Evolutionary conservation across 768 basidiomycete genomes (phyloP).

Genomic region (Auricularia sp.): DNA sequence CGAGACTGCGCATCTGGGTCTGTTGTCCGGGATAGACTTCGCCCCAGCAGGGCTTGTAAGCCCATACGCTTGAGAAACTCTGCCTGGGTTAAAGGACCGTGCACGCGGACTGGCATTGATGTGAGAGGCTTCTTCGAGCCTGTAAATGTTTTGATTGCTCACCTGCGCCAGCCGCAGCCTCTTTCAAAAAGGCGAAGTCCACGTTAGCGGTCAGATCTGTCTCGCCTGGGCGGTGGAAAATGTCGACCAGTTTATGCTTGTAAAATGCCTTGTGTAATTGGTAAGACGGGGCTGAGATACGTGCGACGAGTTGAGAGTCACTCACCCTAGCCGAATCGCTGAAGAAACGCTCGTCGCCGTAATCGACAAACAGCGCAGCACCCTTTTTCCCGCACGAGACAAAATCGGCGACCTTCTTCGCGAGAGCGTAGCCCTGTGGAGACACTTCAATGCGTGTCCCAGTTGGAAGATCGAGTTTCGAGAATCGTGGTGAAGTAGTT

Average conservation of each 20-base stretch:
- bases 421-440: constrained; percentile 55
- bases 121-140: neutral
- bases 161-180: constrained; percentile 64
- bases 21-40: constrained; percentile 45
- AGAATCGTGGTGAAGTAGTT: constrained; percentile 57
- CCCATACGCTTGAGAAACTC: constrained; percentile 76
- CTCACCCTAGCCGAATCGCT: constrained; percentile 70
- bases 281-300: too few relatives aligned
- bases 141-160: constrained; percentile 13
- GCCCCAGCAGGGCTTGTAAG: constrained; percentile 47
- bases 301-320: neutral
- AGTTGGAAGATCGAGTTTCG: constrained; percentile 37
- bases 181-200: constrained; percentile 81
- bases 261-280: constrained; percentile 64
- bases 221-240: constrained; percentile 76
- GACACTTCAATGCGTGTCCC: constrained; percentile 79
- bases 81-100: constrained; percentile 68
- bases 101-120: constrained; percentile 13
- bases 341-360: constrained; percentile 64
- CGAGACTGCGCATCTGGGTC: constrained; percentile 35
- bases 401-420: constrained; percentile 56
- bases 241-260: constrained; percentile 72
- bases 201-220: constrained; percentile 96
- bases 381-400: constrained; percentile 28
- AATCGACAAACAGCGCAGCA: constrained; percentile 76